These are phyloP conservation scores for Zygosaccharomyces rouxii DNA, from an alignment of 805 yeast species.

Conservation along the genomic window DNA sequence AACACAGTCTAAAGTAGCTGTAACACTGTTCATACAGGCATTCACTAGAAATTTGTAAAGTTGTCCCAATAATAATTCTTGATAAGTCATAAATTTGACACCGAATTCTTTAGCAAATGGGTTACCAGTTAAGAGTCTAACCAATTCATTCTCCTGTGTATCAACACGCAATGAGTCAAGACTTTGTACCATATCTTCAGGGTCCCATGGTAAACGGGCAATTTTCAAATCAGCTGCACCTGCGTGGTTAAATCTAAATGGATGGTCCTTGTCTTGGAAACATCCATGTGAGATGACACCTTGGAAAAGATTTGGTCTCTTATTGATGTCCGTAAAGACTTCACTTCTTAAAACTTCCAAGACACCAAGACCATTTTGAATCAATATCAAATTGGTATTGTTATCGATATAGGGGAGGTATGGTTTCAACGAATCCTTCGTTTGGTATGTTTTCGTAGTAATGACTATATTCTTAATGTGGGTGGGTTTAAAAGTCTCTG, in stretches of 20 bases:
- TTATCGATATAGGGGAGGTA: conserved; percentile 45
- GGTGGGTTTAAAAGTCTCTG: conserved; percentile 23
- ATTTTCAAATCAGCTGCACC: conserved; percentile 63
- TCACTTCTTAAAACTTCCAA: conserved; percentile 48
- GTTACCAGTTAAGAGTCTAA: conserved; percentile 27
- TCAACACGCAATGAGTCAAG: conserved; percentile 13
- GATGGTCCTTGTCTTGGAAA: conserved; percentile 41
- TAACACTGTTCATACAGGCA: conserved; percentile 77
- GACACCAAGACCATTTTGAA: conserved; percentile 92
- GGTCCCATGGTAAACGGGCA: conserved; percentile 49
- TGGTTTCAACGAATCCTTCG: conserved; percentile 57
- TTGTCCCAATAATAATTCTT: conserved; percentile 54
- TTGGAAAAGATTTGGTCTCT: conserved; percentile 59
- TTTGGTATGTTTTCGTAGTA: conserved; percentile 77
- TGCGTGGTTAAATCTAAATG: conserved; percentile 55
- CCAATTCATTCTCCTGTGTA: conserved; percentile 23
- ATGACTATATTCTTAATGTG: conserved; percentile 58
- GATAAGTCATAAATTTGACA: conserved; percentile 38
- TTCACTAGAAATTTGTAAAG: conserved; percentile 74
- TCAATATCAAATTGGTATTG: conserved; percentile 57
- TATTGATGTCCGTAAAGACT: conserved; percentile 48
- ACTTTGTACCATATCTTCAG: conserved; percentile 22
- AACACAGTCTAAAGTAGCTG: conserved; percentile 69
- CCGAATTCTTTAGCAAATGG: conserved; percentile 27
- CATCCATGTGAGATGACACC: conserved; percentile 87